These are phyloP conservation scores for Pseudonitzschia multiseries DNA, from an alignment of 108 stramenopile species.

Conservation along the genomic window DNA sequence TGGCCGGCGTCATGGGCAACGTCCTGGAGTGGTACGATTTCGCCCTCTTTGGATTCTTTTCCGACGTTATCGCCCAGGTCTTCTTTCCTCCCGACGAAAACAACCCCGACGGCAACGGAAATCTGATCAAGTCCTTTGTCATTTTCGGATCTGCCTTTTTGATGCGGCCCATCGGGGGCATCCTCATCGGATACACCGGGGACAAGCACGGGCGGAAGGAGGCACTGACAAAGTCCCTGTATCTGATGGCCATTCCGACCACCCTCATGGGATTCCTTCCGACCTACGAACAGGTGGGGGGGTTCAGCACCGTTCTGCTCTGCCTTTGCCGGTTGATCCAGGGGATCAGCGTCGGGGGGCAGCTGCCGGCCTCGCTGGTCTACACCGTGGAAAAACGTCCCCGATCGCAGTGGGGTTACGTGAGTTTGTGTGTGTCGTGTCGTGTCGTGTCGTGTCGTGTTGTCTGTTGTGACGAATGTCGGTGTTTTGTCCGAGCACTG, in stretches of 20 bases:
- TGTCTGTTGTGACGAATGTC: no score
- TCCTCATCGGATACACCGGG: slow-evolving; percentile 61
- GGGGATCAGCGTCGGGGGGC: slow-evolving; percentile 66
- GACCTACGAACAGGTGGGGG: slow-evolving; percentile 55
- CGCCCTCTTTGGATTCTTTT: slow-evolving; percentile 63
- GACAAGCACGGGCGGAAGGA: slow-evolving; percentile 65
- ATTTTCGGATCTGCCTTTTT: slow-evolving; percentile 77
- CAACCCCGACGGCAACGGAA: slow-evolving; percentile 23
- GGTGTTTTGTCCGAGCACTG: no score
- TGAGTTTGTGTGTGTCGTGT: not conserved
- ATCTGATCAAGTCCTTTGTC: slow-evolving; percentile 40
- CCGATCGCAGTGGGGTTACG: slow-evolving; percentile 55
- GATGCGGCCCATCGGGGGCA: slow-evolving; percentile 65
- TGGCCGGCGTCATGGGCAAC: slow-evolving; percentile 44
- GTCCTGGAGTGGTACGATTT: slow-evolving; percentile 52
- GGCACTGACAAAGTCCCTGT: slow-evolving; percentile 55
- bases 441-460: no score
- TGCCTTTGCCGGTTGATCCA: slow-evolving; percentile 59
- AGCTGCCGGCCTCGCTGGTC: slow-evolving; percentile 55
- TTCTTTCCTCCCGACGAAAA: slow-evolving; percentile 52
- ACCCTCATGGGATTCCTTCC: slow-evolving; percentile 73
- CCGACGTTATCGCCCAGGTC: slow-evolving; percentile 41
- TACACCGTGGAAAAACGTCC: slow-evolving; percentile 59
- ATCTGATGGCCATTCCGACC: slow-evolving; percentile 69
- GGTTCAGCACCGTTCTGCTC: slow-evolving; percentile 41